phyloP scores from a whole-genome alignment of 306 rosid species.

The Cicer cuneatum region DNA sequence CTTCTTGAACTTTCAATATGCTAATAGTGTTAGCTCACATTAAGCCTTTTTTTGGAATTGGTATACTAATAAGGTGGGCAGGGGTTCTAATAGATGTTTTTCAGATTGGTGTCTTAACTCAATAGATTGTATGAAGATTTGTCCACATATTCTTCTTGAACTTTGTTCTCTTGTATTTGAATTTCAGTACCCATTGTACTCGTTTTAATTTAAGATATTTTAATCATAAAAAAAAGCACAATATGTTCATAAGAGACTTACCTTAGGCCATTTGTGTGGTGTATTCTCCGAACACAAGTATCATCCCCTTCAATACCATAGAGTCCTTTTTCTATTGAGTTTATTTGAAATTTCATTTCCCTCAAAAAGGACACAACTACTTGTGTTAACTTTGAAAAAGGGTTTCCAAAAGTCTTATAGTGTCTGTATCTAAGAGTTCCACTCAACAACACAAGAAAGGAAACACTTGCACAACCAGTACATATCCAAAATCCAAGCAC shows the following conservation, averaged over 20 bases:
- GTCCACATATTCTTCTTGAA: not conserved
- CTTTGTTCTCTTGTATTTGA: no score
- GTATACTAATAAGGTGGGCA: not conserved
- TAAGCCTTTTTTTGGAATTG: not conserved
- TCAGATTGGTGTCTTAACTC: no score
- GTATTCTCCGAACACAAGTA: conserved; percentile 49
- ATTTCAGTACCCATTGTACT: no score
- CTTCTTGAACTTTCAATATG: not conserved
- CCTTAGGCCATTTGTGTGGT: conserved; percentile 62
- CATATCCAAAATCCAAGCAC: conserved; percentile 60
- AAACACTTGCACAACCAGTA: conserved; percentile 45
- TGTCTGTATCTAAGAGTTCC: conserved; percentile 57
- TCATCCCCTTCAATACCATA: conserved; percentile 48
- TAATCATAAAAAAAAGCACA: not conserved
- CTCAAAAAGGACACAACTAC: conserved; percentile 57
- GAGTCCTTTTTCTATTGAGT: conserved; percentile 50
- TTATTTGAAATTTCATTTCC: conserved; percentile 46
- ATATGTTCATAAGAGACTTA: conserved; percentile 36
- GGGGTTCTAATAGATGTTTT: no score
- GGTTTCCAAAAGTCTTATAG: conserved; percentile 64
- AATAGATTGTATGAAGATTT: not conserved
- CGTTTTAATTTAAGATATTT: not conserved
- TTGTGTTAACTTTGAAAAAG: conserved; percentile 56
- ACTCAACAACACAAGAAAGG: conserved; percentile 50
- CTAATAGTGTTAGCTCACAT: not conserved